Evolutionary conservation across 345 rosid genomes (phyloP), one percentile per base, ranked within the genome.

Genomic region (Hibiscus mutabilis): DNA sequence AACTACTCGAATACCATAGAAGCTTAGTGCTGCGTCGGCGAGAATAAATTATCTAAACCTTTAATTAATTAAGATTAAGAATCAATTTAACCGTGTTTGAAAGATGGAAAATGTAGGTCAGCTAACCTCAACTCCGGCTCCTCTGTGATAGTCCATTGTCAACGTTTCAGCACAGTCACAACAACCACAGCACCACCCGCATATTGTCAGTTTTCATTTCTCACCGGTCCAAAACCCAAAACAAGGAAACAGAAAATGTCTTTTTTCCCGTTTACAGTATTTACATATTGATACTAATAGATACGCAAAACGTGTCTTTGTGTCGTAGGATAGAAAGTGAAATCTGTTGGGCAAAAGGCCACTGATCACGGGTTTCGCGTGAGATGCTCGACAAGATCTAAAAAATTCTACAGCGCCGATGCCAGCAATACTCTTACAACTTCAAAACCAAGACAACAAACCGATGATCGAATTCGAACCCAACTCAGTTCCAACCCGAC

Each of bases 121-220:
- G 59, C 75, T 52, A 22, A 94, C 98, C 97, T 92, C 96, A 15
- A 95, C 97, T 1, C 78, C 86, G 1, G 97, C 99, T 4, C 99
- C 99, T 52, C 99, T 74, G 75, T 92, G 97, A 60, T 95, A 95
- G 76, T 95, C 99, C 99, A 95, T 92, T 60, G 97, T 81, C 88
- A 95, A 84, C 29, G 99, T 95, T 80, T 95, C 99, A 0, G 99
- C 99, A 47, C 55, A 16, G 31, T 64, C 68, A 25, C 68, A 24
- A 18, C 52, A 16, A 62, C 31, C 68, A 40, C 51, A 7, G 3
- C 15, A 14, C 31, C 14, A 6, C n/a, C 31, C 7, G 2, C 57
- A 6, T 52, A 3, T 22, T 46, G 51, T 49, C 53, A 13, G 24
- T 21, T 64, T 24, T 11, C 11, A 10, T 42, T 35, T 8, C 27